Evolutionary conservation across 1,284 basidiomycete genomes (phyloP).

Genomic region (Fomitopsis palustris): DNA sequence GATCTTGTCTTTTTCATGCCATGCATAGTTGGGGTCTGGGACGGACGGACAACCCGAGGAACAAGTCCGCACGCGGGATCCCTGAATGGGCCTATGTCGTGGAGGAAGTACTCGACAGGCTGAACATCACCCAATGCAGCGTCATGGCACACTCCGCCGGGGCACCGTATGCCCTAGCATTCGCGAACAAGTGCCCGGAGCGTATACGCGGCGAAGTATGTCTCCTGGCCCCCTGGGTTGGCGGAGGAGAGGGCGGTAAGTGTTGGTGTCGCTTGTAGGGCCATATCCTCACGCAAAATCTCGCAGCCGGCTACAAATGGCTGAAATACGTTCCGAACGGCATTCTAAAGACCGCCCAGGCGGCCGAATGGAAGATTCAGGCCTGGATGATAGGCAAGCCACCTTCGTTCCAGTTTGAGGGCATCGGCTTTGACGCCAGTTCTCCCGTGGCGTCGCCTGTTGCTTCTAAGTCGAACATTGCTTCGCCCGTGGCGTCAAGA

Average conservation of each 20-base stretch:
- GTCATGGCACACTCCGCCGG: conserved; percentile 97
- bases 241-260: conserved; percentile 82
- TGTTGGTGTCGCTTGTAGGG: not conserved
- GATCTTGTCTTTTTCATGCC: not conserved
- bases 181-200: conserved; percentile 70
- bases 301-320: conserved; percentile 85
- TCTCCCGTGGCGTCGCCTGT: conserved; percentile 34
- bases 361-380: conserved; percentile 95
- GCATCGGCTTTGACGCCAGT: conserved; percentile 67
- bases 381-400: conserved; percentile 96
- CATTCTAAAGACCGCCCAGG: conserved; percentile 91
- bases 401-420: conserved; percentile 75
- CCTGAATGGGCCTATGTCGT: conserved; percentile 91
- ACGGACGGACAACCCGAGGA: conserved; percentile 69
- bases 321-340: conserved; percentile 94
- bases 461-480: conserved; percentile 7
- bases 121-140: conserved; percentile 80
- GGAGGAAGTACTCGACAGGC: conserved; percentile 81
- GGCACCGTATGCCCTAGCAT: conserved; percentile 90
- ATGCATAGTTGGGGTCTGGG: conserved; percentile 84
- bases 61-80: conserved; percentile 73
- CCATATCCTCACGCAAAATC: not conserved
- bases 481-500: conserved; percentile 11
- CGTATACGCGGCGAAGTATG: conserved; percentile 85
- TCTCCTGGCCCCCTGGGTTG: conserved; percentile 96